Conservation (phyloP, 352 stramenopile species). For the Bremia lactucae region DNA sequence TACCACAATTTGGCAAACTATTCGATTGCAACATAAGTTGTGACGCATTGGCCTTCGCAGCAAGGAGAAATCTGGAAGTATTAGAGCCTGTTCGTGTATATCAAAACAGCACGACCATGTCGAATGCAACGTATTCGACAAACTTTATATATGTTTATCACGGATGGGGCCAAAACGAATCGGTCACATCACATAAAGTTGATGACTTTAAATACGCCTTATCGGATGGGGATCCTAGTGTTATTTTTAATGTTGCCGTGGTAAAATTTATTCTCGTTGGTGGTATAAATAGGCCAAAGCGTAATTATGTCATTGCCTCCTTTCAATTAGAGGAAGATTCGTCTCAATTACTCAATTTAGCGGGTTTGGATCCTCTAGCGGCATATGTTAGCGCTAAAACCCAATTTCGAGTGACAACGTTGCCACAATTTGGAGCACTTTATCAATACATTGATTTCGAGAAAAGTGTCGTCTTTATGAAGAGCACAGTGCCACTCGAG, state of each 20-base stretch:
- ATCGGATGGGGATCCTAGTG: slow-evolving; percentile 23
- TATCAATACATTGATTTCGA: slow-evolving; percentile 33
- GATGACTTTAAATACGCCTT: slow-evolving; percentile 50
- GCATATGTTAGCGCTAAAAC: slow-evolving; percentile 21
- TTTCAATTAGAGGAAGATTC: slow-evolving; percentile 51
- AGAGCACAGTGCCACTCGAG: slow-evolving; percentile 2
- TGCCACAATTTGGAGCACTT: slow-evolving; percentile 34
- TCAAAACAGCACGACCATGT: slow-evolving; percentile 6
- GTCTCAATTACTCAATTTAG: slow-evolving; percentile 21
- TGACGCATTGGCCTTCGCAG: background rate
- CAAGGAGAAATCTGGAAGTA: background rate
- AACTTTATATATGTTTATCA: slow-evolving; percentile 40
- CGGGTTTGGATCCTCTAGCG: slow-evolving; percentile 29
- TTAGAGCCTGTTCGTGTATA: slow-evolving; percentile 7
- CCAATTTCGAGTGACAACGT: slow-evolving; percentile 21
- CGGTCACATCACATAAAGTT: slow-evolving; percentile 1
- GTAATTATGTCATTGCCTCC: slow-evolving; percentile 3
- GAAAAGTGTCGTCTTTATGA: background rate
- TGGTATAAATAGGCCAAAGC: slow-evolving; percentile 1
- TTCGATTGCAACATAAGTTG: slow-evolving; percentile 39
- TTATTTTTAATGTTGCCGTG: slow-evolving; percentile 16
- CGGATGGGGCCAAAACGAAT: slow-evolving; percentile 13
- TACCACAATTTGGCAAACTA: slow-evolving; percentile 40
- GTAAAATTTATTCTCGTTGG: slow-evolving; percentile 22
- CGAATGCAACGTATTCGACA: slow-evolving; percentile 30